Conservation (phyloP, 2,329 filamentous ascomycete genomes). For the Paecilomyces sp. region DNA sequence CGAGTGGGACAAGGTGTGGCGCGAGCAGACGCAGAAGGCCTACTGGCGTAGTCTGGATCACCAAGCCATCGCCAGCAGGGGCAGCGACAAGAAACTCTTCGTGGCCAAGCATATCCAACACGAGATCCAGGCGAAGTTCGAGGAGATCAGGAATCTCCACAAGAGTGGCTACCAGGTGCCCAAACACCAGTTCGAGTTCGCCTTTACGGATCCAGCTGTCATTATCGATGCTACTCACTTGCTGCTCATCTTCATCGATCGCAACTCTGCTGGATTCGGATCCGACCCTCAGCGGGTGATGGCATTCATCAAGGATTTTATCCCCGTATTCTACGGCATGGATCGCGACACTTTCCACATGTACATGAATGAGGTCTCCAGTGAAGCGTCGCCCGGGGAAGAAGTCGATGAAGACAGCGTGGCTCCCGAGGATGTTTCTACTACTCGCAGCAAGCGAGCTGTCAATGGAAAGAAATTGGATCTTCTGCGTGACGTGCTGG, state of each 20-base stretch:
- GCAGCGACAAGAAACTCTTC: constrained; percentile 83
- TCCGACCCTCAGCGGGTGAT: constrained; percentile 65
- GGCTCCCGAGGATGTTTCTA: constrained; percentile 60
- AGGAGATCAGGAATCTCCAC: constrained; percentile 74
- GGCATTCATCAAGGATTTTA: constrained; percentile 69
- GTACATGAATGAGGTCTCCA: constrained; percentile 61
- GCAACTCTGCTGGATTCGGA: constrained; percentile 43
- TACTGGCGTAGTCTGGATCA: constrained; percentile 96
- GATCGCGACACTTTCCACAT: constrained; percentile 62
- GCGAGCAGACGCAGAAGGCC: constrained; percentile 86
- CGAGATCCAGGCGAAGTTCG: constrained; percentile 84
- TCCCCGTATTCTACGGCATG: constrained; percentile 70
- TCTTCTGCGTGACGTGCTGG: constrained; percentile 78
- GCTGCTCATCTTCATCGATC: constrained; percentile 41
- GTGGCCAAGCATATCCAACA: constrained; percentile 84
- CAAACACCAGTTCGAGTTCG: constrained; percentile 68
- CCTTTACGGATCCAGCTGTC: constrained; percentile 64
- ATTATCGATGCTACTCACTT: constrained; percentile 47
- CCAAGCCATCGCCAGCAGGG: constrained; percentile 85
- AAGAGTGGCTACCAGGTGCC: constrained; percentile 54
- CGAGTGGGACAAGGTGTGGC: constrained; percentile 99
- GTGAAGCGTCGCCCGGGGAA: constrained; percentile 67
- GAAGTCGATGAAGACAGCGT: constrained; percentile 67
- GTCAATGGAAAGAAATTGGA: constrained; percentile 64
- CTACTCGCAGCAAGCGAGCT: constrained; percentile 58